phyloP scores from a whole-genome alignment of 2,329 filamentous ascomycete genomes.

The Zasmidium cellare region DNA sequence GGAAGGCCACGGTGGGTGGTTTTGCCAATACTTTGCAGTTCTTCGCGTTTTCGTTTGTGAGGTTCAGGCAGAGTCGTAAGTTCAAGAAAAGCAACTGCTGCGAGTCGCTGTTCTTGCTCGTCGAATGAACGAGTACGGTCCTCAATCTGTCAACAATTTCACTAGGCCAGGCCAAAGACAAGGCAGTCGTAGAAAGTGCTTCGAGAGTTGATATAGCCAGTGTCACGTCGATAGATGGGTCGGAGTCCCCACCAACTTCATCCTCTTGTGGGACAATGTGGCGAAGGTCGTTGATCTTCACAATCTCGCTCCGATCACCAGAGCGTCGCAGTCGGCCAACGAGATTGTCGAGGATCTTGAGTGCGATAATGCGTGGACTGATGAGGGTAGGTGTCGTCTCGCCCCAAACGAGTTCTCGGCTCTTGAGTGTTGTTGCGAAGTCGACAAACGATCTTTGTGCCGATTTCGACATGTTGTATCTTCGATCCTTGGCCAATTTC shows the following conservation, averaged over 20 bases:
- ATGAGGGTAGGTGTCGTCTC: conserved; percentile 51
- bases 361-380: conserved; percentile 63
- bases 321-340: conserved; percentile 48
- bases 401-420: conserved; percentile 61
- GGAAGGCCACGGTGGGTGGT: conserved; percentile 46
- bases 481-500: conserved; percentile 62
- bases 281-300: conserved; percentile 34
- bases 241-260: conserved; percentile 13
- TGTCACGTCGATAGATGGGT: conserved; percentile 46
- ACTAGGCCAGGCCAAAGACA: conserved; percentile 26
- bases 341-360: conserved; percentile 64
- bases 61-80: conserved; percentile 75
- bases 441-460: conserved; percentile 58
- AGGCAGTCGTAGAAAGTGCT: conserved; percentile 28
- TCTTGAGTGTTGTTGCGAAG: conserved; percentile 47
- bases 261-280: conserved; percentile 18
- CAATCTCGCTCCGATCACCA: conserved; percentile 51
- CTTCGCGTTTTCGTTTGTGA: conserved; percentile 75
- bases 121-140: conserved; percentile 17
- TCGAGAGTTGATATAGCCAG: conserved; percentile 47
- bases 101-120: conserved; percentile 8
- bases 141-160: conserved; percentile 21
- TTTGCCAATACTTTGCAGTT: conserved; percentile 69
- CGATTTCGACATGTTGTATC: conserved; percentile 67
- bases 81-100: conserved; percentile 42